Evolutionary conservation across 768 basidiomycete genomes (phyloP).

Genomic region (Butyriboletus loyo): DNA sequence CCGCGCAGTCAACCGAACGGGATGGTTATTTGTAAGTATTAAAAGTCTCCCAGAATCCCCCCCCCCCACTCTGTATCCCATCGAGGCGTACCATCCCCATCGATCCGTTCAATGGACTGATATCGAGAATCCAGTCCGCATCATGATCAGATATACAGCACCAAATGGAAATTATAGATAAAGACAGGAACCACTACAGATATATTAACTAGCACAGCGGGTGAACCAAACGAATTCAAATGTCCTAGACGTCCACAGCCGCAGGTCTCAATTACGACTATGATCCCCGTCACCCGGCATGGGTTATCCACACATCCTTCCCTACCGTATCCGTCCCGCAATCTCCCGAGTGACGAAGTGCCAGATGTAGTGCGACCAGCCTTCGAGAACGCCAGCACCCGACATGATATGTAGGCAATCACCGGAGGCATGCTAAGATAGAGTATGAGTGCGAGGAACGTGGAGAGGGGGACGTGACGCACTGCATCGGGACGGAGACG

Average conservation of each 20-base stretch:
- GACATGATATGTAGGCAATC: constrained; percentile 49
- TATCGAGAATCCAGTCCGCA: background rate
- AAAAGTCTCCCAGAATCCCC: background rate
- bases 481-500: constrained; percentile 65
- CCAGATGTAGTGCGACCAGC: constrained; percentile 53
- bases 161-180: background rate
- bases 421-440: constrained; percentile 36
- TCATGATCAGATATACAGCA: background rate
- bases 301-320: background rate
- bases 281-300: background rate
- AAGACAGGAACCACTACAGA: too few species aligned
- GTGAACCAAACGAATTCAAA: background rate
- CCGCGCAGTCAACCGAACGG: background rate
- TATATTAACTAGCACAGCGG: background rate
- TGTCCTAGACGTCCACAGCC: background rate
- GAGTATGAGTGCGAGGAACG: background rate
- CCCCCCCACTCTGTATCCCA: too few species aligned
- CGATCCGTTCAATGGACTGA: background rate
- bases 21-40: background rate
- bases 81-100: background rate
- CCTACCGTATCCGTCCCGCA: constrained; percentile 22
- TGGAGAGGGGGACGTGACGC: constrained; percentile 20
- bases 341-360: constrained; percentile 44
- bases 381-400: constrained; percentile 47
- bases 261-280: background rate